phyloP scores from a whole-genome alignment of 1,284 basidiomycete species.

The Lignosus rhinocerotis region DNA sequence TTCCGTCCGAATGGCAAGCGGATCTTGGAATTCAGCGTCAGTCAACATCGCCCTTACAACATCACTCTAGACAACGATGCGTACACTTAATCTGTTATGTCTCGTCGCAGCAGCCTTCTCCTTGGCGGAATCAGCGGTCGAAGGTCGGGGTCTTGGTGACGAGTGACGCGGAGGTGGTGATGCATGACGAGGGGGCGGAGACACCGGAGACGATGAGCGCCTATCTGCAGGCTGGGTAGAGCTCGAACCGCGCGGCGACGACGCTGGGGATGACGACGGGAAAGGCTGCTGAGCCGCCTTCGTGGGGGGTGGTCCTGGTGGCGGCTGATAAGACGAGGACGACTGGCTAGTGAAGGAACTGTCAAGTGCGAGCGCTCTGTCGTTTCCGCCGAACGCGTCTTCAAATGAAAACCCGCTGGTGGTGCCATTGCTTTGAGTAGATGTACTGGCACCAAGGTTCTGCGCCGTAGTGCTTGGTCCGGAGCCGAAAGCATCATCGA shows the following conservation, averaged over 20 bases:
- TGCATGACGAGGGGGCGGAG: conserved; percentile 36
- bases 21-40: conserved; percentile 45
- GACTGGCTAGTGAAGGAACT: conserved; percentile 30
- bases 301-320: conserved; percentile 36
- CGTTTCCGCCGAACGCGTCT: conserved; percentile 56
- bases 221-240: conserved; percentile 31
- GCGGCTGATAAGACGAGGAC: conserved; percentile 23
- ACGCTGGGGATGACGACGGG: conserved; percentile 35
- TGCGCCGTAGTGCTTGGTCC: conserved; percentile 10
- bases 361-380: conserved; percentile 45
- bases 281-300: conserved; percentile 12
- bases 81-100: conserved; percentile 74
- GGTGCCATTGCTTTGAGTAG: conserved; percentile 16
- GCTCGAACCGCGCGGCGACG: conserved; percentile 35
- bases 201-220: conserved; percentile 14
- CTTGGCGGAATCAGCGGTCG: conserved; percentile 52
- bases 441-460: conserved; percentile 9
- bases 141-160: conserved; percentile 59
- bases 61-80: conserved; percentile 29
- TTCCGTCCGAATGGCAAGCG: conserved; percentile 77
- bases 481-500: conserved; percentile 53
- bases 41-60: not conserved
- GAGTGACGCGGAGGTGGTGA: conserved; percentile 54
- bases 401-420: conserved; percentile 49
- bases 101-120: conserved; percentile 56